Percentiles rank a stretch among this genome's conserved stretches.
These are phyloP conservation scores for Aureobasidium vineae DNA, from an alignment of 2,329 filamentous ascomycete genomes.

Conservation along the genomic window DNA sequence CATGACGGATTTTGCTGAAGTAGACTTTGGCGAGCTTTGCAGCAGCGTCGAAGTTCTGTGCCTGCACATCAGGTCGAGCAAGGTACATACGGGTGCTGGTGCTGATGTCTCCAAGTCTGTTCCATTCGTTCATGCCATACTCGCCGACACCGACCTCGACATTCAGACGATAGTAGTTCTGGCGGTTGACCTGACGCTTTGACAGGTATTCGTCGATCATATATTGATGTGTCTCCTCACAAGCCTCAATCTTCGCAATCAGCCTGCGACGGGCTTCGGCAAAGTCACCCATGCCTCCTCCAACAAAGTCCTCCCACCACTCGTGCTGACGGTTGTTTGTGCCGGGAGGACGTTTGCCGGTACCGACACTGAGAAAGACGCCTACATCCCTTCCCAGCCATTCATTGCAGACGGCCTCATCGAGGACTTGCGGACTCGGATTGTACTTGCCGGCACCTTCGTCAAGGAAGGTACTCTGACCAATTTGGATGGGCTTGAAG, in stretches of 20 bases:
- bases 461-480: slow-evolving; percentile 90
- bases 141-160: slow-evolving; percentile 95
- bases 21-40: slow-evolving; percentile 81
- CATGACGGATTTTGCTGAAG: slow-evolving; percentile 68
- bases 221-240: slow-evolving; percentile 82
- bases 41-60: slow-evolving; percentile 72
- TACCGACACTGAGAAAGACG: slow-evolving; percentile 91
- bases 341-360: slow-evolving; percentile 76
- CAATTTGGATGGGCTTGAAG: slow-evolving; percentile 93
- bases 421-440: slow-evolving; percentile 75
- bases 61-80: slow-evolving; percentile 67
- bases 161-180: slow-evolving; percentile 93
- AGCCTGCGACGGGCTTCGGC: slow-evolving; percentile 82
- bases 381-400: slow-evolving; percentile 93
- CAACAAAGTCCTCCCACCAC: slow-evolving; percentile 89
- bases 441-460: slow-evolving; percentile 92
- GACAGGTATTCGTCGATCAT: slow-evolving; percentile 78
- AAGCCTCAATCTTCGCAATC: slow-evolving; percentile 91
- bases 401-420: slow-evolving; percentile 88
- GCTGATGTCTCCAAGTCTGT: slow-evolving; percentile 89
- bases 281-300: slow-evolving; percentile 73
- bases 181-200: slow-evolving; percentile 53
- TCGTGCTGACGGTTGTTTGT: slow-evolving; percentile 66
- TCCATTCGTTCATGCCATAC: slow-evolving; percentile 99
- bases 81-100: slow-evolving; percentile 87